Conservation (phyloP, 2,329 filamentous ascomycete species). For the Pseudogymnoascus sp. region DNA sequence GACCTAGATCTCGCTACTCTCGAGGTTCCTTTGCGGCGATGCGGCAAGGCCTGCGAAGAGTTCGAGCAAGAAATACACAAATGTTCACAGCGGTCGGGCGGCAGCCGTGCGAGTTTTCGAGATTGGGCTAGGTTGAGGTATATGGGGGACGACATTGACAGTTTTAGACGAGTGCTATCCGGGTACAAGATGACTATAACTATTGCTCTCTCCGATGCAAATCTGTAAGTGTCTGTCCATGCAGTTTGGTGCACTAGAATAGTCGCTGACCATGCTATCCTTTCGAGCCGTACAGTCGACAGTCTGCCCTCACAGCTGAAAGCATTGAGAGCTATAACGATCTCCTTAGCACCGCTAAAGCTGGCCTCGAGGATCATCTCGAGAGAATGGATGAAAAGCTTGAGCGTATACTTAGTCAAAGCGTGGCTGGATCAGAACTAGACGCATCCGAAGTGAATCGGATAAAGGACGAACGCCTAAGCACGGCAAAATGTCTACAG, state of each 20-base stretch:
- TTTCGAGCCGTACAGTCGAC: slow-evolving; percentile 24
- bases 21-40: slow-evolving; percentile 35
- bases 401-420: slow-evolving; percentile 19
- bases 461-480: slow-evolving; percentile 30
- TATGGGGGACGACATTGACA: background rate
- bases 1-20: slow-evolving; percentile 27
- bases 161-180: background rate
- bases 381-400: slow-evolving; percentile 27
- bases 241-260: background rate
- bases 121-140: slow-evolving; percentile 37
- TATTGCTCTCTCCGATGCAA: slow-evolving; percentile 10
- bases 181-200: background rate
- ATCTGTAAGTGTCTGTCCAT: slow-evolving; percentile 8
- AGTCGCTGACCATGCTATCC: slow-evolving; percentile 12
- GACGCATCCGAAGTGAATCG: slow-evolving; percentile 26
- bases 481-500: slow-evolving; percentile 30
- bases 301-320: slow-evolving; percentile 27
- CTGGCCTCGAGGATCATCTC: slow-evolving; percentile 30
- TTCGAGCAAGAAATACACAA: slow-evolving; percentile 34
- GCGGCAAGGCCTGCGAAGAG: slow-evolving; percentile 36
- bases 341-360: slow-evolving; percentile 30
- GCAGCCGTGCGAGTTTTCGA: slow-evolving; percentile 34
- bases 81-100: slow-evolving; percentile 30
- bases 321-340: slow-evolving; percentile 28
- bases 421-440: slow-evolving; percentile 14